A percentile compares a stretch with the other conserved stretches of the same genome.
These are phyloP conservation scores for Petunia secreta DNA, from an alignment of 257 asterid species.

Conservation along the genomic window DNA sequence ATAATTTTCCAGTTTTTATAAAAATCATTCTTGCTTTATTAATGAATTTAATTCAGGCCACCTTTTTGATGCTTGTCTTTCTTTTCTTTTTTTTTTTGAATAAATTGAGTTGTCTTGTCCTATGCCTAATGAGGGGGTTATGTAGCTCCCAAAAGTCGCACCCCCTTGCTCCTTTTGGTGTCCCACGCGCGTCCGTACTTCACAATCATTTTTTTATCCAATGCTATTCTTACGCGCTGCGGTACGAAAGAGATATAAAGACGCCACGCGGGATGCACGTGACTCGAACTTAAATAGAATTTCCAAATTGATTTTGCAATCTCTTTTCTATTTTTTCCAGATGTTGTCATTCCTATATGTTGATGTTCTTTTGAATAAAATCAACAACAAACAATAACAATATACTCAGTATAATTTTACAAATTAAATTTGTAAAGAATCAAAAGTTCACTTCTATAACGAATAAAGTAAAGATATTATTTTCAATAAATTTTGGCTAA, in stretches of 20 bases:
- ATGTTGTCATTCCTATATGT: too few relatives aligned
- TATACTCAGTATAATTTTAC: too few relatives aligned
- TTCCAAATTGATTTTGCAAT: too few relatives aligned
- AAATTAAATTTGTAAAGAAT: too few relatives aligned
- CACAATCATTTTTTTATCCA: background rate
- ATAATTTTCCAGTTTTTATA: background rate
- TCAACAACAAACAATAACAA: too few relatives aligned
- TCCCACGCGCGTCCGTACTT: constrained; percentile 41
- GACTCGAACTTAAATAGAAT: constrained; percentile 12
- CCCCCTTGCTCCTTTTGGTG: background rate
- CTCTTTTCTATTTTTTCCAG: too few relatives aligned
- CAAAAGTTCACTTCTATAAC: too few relatives aligned
- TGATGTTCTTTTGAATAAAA: too few relatives aligned
- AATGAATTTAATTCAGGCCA: background rate
- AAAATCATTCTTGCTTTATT: background rate
- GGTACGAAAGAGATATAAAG: background rate
- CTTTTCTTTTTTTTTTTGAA: background rate
- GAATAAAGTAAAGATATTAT: too few relatives aligned
- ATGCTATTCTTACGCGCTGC: background rate
- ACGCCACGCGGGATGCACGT: constrained; percentile 34
- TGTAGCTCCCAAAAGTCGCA: constrained; percentile 21
- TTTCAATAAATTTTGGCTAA: too few relatives aligned
- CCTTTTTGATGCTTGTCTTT: background rate
- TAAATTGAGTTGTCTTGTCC: constrained; percentile 29
- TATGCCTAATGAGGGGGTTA: background rate